Percentiles rank a stretch among this genome's conserved stretches.
These are phyloP conservation scores for Martiniozyma asiatica DNA, from an alignment of 1,139 yeast genomes.

Conservation along the genomic window DNA sequence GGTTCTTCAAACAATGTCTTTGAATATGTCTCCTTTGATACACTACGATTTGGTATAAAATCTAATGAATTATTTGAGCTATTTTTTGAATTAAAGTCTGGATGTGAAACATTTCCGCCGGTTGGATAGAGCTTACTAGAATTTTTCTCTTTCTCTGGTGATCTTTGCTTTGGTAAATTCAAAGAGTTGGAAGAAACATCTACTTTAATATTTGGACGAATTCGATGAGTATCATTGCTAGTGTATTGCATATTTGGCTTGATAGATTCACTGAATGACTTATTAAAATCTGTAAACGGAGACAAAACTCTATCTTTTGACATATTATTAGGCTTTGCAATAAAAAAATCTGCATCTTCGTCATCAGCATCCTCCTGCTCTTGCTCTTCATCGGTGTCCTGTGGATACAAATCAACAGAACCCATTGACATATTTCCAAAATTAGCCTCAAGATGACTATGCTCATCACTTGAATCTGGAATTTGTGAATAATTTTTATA, in stretches of 20 bases:
- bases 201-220: not conserved
- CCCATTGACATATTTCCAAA: not conserved
- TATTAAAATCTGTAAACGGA: constrained; percentile 42
- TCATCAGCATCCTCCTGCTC: constrained; percentile 10
- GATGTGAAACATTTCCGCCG: constrained; percentile 3
- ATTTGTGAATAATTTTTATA: constrained; percentile 22
- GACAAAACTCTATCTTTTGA: constrained; percentile 20
- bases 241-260: constrained; percentile 7
- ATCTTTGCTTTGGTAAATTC: constrained; percentile 14
- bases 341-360: constrained; percentile 10
- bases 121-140: constrained; percentile 1
- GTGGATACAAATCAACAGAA: constrained; percentile 2
- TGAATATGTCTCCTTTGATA: not conserved
- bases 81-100: no score
- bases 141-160: constrained; percentile 2
- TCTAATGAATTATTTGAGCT: not conserved
- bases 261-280: constrained; percentile 28
- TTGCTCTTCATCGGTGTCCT: constrained; percentile 7
- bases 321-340: constrained; percentile 7
- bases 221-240: not conserved
- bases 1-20: constrained; percentile 5
- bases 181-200: not conserved
- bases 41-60: no score
- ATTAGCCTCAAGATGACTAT: not conserved
- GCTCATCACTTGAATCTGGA: constrained; percentile 10